phyloP scores from a whole-genome alignment of 768 basidiomycete genomes.

The Rossbeevera mucosa region DNA sequence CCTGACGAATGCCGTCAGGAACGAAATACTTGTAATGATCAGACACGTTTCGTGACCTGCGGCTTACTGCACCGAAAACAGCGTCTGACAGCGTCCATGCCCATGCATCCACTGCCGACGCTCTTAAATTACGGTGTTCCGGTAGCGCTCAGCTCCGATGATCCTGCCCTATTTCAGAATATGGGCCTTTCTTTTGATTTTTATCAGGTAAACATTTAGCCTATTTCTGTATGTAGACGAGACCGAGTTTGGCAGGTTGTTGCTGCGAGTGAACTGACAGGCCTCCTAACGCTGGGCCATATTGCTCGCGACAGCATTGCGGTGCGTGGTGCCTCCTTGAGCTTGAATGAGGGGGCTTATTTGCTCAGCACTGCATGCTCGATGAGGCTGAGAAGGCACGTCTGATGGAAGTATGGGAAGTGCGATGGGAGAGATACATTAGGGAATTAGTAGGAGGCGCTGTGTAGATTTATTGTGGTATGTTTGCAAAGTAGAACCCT shows the following conservation, averaged over 20 bases:
- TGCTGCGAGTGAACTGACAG: constrained; percentile 63
- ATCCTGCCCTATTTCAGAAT: constrained; percentile 73
- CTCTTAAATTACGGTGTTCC: constrained; percentile 69
- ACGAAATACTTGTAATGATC: constrained; percentile 61
- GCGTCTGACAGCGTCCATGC: constrained; percentile 76
- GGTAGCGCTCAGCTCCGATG: constrained; percentile 68
- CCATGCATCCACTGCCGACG: constrained; percentile 71
- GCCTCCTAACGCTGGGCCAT: constrained; percentile 56
- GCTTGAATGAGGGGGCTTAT: not conserved
- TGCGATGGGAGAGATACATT: constrained; percentile 45
- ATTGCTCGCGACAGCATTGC: constrained; percentile 71
- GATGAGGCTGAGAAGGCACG: constrained; percentile 40
- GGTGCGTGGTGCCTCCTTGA: constrained; percentile 6
- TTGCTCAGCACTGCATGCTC: constrained; percentile 49
- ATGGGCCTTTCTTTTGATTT: constrained; percentile 77
- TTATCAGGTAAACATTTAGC: constrained; percentile 50
- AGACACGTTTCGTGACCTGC: not conserved
- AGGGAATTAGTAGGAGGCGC: no score
- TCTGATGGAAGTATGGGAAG: constrained; percentile 44
- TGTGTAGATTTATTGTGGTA: constrained; percentile 22
- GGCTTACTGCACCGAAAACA: constrained; percentile 21
- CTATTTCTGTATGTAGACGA: not conserved
- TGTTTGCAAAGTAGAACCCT: constrained; percentile 18
- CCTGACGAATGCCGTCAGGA: constrained; percentile 37
- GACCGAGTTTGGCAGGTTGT: constrained; percentile 43